A percentile compares a stretch with the other conserved stretches of the same genome.
phyloP scores from a whole-genome alignment of 2,329 filamentous ascomycete genomes.

The Fusarium transvaalense region DNA sequence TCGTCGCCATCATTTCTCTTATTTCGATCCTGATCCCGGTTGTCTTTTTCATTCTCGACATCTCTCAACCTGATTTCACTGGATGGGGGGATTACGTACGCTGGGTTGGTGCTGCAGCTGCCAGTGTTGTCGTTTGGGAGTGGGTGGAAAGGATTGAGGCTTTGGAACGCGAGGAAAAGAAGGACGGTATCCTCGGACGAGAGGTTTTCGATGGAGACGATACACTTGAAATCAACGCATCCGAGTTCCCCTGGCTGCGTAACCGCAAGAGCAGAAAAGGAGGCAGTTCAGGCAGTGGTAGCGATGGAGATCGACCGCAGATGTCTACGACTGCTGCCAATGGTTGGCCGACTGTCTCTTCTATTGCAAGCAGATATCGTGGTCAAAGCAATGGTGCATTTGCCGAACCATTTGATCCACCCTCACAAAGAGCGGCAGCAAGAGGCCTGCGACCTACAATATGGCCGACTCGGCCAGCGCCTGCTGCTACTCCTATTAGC shows the following conservation, averaged over 20 bases:
- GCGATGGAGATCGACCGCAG: conserved; percentile 34
- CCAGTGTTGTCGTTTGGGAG: conserved; percentile 97
- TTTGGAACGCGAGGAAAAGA: conserved; percentile 90
- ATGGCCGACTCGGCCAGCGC: conserved; percentile 68
- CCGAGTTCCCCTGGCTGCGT: conserved; percentile 63
- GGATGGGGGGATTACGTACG: conserved; percentile 96
- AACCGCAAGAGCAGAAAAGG: conserved; percentile 55
- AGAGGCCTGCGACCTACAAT: conserved; percentile 62
- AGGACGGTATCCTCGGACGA: conserved; percentile 89
- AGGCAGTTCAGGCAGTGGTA: conserved; percentile 19
- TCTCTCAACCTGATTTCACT: conserved; percentile 84
- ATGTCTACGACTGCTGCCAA: conserved; percentile 36
- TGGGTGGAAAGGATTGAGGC: conserved; percentile 97
- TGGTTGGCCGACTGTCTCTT: conserved; percentile 49
- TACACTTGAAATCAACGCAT: conserved; percentile 77
- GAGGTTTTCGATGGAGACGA: conserved; percentile 96
- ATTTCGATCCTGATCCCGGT: conserved; percentile 88
- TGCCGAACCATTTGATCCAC: conserved; percentile 43
- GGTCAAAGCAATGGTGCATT: conserved; percentile 34
- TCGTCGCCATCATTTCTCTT: conserved; percentile 83
- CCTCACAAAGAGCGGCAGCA: conserved; percentile 48
- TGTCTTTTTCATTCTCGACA: conserved; percentile 93
- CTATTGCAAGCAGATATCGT: conserved; percentile 47
- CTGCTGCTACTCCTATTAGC: conserved; percentile 69
- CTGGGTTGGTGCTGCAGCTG: conserved; percentile 95